phyloP scores from a whole-genome alignment of 306 rosid species.

The Rubus idaeus region DNA sequence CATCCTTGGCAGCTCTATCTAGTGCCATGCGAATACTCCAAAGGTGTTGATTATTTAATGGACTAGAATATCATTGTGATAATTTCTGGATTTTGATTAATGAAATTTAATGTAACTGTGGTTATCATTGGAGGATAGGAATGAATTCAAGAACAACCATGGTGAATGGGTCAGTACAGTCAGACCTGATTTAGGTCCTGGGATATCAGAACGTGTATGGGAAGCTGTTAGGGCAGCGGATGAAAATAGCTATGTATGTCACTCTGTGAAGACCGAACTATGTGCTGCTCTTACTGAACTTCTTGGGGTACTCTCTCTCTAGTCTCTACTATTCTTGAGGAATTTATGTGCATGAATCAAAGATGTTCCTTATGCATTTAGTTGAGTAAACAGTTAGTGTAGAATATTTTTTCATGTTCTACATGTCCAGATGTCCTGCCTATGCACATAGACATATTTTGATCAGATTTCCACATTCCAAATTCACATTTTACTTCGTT shows the following conservation, averaged over 20 bases:
- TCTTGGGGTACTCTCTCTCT: conserved; percentile 73
- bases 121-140: conserved; percentile 39
- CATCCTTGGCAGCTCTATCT: conserved; percentile 81
- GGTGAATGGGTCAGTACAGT: conserved; percentile 64
- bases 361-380: not conserved
- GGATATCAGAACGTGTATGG: conserved; percentile 64
- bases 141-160: conserved; percentile 83
- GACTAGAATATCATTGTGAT: conserved; percentile 14
- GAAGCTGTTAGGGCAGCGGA: conserved; percentile 57
- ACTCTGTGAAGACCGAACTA: conserved; percentile 54
- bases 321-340: conserved; percentile 4
- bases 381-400: not conserved
- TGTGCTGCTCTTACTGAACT: conserved; percentile 63
- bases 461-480: not conserved
- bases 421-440: not conserved
- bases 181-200: conserved; percentile 81
- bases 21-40: conserved; percentile 65
- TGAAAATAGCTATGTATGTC: conserved; percentile 45
- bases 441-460: not conserved
- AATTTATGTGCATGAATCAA: not conserved
- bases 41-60: conserved; percentile 43
- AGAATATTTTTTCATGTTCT: not conserved
- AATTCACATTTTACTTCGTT: not conserved
- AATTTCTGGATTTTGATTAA: conserved; percentile 13
- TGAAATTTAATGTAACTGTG: not conserved